Evolutionary conservation across 495 filamentous ascomycete genomes (phyloP), one percentile per base, ranked within the genome.

Genomic region (Aeminium ludgeri): DNA sequence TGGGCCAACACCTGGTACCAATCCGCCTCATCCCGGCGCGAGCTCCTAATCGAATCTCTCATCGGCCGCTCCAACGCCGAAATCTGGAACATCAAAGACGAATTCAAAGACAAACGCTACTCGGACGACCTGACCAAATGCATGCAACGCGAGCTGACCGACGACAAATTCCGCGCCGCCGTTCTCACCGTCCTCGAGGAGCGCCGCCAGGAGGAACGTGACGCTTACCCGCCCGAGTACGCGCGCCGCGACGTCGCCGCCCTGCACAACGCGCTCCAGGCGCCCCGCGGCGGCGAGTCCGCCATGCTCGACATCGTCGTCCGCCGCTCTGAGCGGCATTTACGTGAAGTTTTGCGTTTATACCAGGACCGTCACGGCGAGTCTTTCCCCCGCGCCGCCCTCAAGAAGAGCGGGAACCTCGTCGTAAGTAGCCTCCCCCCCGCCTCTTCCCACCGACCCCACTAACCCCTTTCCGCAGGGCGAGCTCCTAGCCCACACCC

Each of bases 1-100:
- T 97, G 89, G 84, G 87, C 91, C 34, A 97, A 96, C 53, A 92
- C 82, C 60, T 97, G 86, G 76, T 97, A 96, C 63, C 89, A 96
- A 56, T 78, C 80, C 28, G 46, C 55, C 36, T 40, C 34, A 3
- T 52, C 48, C 13, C 39, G 51, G 11, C 43, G 60, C 0, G 60
- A 97, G 56, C 63, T 97, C 16, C 69, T 97, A 33, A 95, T 97
- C 52, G 89, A 97, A 55, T 73, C 76, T 8, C 63, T 97, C 11
- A 89, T 96, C 69, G 89, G 89, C 0, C 74, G 85, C 12, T 75
- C 74, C 10, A 94, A 93, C 52, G 65, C 69, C 13, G 91, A 95
- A 46, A 85, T 95, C 45, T 65, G 73, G n/a, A 67, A 73, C 43
- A 95, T 97, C 65, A 96, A 94, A 59, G 73, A 80, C n/a, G 79